Percentiles rank a stretch among this genome's conserved stretches.
These are phyloP conservation scores for Incumbomyces delicatus DNA, from an alignment of 2,329 filamentous ascomycete species.

Conservation along the genomic window DNA sequence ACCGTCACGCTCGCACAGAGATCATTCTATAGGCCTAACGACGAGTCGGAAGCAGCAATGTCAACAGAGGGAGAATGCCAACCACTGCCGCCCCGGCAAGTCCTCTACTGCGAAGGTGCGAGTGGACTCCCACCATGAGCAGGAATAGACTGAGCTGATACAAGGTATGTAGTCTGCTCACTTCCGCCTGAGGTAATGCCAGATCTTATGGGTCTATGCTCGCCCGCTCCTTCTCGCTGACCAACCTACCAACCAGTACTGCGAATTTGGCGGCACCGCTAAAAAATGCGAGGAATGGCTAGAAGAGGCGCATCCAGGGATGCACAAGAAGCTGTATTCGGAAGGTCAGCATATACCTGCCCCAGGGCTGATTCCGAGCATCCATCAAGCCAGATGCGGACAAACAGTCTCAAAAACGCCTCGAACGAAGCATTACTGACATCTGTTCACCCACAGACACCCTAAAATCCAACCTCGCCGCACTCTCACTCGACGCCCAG, in stretches of 20 bases:
- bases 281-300: constrained; percentile 99
- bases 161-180: constrained; percentile 45
- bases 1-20: not conserved
- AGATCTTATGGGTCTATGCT: not conserved
- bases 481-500: constrained; percentile 80
- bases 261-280: constrained; percentile 91
- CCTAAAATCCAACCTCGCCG: constrained; percentile 71
- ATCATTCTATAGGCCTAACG: not conserved
- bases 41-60: constrained; percentile 6
- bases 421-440: not conserved
- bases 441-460: constrained; percentile 47
- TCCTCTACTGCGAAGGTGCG: constrained; percentile 54
- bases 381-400: constrained; percentile 1
- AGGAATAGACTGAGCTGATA: constrained; percentile 12
- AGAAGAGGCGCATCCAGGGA: constrained; percentile 57
- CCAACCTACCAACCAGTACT: constrained; percentile 57
- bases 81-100: constrained; percentile 38
- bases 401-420: constrained; percentile 21
- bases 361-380: not conserved
- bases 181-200: constrained; percentile 57
- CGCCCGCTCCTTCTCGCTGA: constrained; percentile 12
- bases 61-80: constrained; percentile 23
- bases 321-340: constrained; percentile 78
- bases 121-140: constrained; percentile 7
- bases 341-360: constrained; percentile 48